phyloP scores from a whole-genome alignment of 1,284 basidiomycete genomes.

The Chondrostereum purpureum region DNA sequence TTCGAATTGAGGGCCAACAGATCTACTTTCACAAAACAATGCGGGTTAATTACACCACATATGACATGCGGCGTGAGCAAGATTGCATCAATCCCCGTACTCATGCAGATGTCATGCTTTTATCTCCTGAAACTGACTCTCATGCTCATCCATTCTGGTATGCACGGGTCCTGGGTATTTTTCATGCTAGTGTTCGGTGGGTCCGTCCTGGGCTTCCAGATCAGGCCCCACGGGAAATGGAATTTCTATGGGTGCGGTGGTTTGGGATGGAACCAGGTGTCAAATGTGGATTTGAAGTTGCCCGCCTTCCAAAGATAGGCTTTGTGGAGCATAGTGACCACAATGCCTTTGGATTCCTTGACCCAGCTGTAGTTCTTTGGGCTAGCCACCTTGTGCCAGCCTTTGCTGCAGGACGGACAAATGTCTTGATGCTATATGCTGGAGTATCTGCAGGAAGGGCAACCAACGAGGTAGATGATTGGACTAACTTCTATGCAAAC shows the following conservation, averaged over 20 bases:
- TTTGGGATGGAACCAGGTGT: conserved; percentile 13
- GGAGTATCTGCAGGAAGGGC: conserved; percentile 13
- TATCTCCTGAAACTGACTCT: conserved; percentile 11
- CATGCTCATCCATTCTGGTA: conserved; percentile 12
- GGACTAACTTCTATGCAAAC: conserved; percentile 19
- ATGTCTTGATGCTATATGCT: conserved; percentile 17
- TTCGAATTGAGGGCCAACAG: conserved; percentile 12
- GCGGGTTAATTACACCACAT: conserved; percentile 22
- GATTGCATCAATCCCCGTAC: conserved; percentile 19
- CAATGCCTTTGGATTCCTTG: conserved; percentile 21
- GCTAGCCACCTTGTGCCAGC: conserved; percentile 19
- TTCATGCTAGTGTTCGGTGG: conserved; percentile 15
- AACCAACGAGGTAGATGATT: conserved; percentile 18
- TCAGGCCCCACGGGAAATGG: conserved; percentile 20
- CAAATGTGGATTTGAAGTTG: conserved; percentile 9
- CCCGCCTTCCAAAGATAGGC: conserved; percentile 13
- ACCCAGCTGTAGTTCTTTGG: conserved; percentile 17
- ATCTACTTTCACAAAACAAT: conserved; percentile 19
- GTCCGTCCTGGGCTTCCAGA: conserved; percentile 1
- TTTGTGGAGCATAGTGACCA: conserved; percentile 15
- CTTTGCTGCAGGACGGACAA: conserved; percentile 12
- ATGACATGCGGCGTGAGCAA: conserved; percentile 19
- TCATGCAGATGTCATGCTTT: conserved; percentile 16
- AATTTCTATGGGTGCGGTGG: conserved; percentile 22
- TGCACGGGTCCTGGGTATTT: conserved; percentile 14